phyloP scores from a whole-genome alignment of 768 basidiomycete genomes.

The Boletellus ananiceps region DNA sequence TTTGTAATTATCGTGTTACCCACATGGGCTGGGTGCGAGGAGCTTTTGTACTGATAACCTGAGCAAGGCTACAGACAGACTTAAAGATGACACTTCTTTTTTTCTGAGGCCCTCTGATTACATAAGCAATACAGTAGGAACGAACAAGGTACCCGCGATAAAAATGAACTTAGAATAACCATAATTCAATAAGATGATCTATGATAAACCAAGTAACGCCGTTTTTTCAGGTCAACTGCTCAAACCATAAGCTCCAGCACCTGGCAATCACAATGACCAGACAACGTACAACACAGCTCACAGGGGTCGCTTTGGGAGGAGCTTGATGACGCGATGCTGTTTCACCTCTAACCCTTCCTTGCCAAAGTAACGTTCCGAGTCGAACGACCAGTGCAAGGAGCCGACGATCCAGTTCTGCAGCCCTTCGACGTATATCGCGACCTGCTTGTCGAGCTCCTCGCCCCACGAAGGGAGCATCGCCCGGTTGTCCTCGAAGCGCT shows the following conservation, averaged over 20 bases:
- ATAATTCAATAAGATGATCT: conserved; percentile 3
- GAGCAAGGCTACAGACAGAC: neutral
- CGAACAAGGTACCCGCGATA: neutral
- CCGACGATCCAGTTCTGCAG: conserved; percentile 70
- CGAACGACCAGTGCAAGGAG: conserved; percentile 70
- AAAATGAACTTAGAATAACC: neutral
- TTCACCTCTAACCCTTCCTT: conserved; percentile 51
- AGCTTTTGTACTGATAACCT: too few species aligned
- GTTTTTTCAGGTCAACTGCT: too few species aligned
- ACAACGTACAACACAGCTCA: conserved; percentile 5
- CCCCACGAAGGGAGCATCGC: conserved; percentile 58
- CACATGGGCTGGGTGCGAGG: too few species aligned
- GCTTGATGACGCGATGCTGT: conserved; percentile 46
- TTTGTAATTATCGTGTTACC: neutral
- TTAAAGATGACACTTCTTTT: neutral
- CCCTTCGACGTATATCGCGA: conserved; percentile 55
- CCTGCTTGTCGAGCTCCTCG: conserved; percentile 53
- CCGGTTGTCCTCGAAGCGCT: conserved; percentile 47
- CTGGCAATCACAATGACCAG: neutral
- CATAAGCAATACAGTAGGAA: conserved; percentile 9
- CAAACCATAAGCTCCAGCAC: too few species aligned
- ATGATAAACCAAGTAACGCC: neutral
- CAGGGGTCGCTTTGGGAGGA: conserved; percentile 39
- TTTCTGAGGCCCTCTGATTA: conserved; percentile 7
- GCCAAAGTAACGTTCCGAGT: conserved; percentile 67